Base-by-base conservation (phyloP, 2,329 filamentous ascomycete species). In the Pseudogymnoascus sp. region DNA sequence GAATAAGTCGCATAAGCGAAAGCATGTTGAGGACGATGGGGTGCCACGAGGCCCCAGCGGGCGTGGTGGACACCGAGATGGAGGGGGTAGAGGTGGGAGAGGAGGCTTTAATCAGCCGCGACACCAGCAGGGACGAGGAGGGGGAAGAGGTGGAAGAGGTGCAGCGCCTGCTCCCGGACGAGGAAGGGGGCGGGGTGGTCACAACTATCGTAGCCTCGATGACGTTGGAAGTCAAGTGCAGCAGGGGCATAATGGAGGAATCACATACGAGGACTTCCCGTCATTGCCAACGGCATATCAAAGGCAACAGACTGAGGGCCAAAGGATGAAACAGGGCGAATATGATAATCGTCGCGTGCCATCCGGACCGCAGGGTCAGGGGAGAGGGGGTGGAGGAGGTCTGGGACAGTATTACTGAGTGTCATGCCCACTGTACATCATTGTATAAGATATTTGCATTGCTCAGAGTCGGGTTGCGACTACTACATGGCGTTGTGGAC, bases 121-220 rank as follows among this genome's bases (percentile, higher is more conserved):
- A 5, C 20, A 58, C 33, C 57, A 58, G 14, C 57, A 58, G 38
- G 64, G 66, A 25, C 57, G 43, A 14, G 61, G 67, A 9, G 64
- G 69, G 39, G 62, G 64, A 15, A 65, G 68, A 15, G 73, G 75
- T 11, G 72, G 73, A 47, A 72, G 77, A 60, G 71, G 75, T 41
- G 68, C 65, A 15, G 47, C 28, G 6, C 47, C 47, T 53, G 25
- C 43, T 53, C 7, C 47, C 14, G 75, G 76, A 4, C 71, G 81
- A 53, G 77, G 80, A 9, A 75, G 81, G 53, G 74, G 77, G 25
- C 73, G 77, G 25, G 78, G 78, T 25, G 75, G 77, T 61, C 76
- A 79, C 63, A 75, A 78, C 47, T 90, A 90, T 70, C 80, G 81
- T 62, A 89, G 86, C 1, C 77, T 90, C 1, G 87, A 90, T 70